These are phyloP conservation scores for Claviceps maximensis DNA, from an alignment of 2,329 filamentous ascomycete species.

Conservation along the genomic window DNA sequence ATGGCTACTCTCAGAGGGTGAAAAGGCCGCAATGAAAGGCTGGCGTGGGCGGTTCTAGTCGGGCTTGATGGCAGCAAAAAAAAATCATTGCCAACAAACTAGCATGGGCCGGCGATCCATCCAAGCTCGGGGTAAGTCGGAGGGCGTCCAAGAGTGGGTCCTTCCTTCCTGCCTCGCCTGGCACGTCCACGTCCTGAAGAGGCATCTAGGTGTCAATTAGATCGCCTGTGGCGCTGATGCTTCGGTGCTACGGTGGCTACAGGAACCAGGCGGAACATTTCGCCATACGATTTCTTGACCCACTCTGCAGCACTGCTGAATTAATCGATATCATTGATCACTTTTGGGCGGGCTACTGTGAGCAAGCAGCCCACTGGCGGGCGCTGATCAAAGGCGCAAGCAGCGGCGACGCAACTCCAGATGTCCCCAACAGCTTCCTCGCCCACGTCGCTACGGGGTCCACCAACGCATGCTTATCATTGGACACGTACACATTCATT, in stretches of 20 bases:
- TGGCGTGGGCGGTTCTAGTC: background rate
- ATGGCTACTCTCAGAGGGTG: constrained; percentile 5
- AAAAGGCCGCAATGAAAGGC: background rate
- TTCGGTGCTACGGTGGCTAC: background rate
- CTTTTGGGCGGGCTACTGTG: too few relatives aligned
- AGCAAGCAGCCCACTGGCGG: too few relatives aligned
- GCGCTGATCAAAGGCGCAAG: too few relatives aligned
- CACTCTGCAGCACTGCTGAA: background rate
- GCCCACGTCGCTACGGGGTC: constrained; percentile 4
- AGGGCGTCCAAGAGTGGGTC: constrained; percentile 2
- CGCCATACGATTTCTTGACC: too few relatives aligned
- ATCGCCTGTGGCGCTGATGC: background rate
- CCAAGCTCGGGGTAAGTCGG: constrained; percentile 1
- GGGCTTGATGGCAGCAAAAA: background rate
- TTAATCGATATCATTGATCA: too few relatives aligned
- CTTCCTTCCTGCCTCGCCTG: constrained; percentile 1
- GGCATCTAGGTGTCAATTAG: too few relatives aligned
- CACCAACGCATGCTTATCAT: constrained; percentile 2
- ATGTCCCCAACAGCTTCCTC: constrained; percentile 4
- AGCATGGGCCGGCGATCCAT: constrained; percentile 6
- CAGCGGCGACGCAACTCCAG: background rate
- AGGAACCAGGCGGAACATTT: too few relatives aligned
- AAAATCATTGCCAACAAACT: constrained; percentile 2
- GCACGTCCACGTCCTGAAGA: background rate
- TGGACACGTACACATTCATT: background rate